Evolutionary conservation across 345 rosid genomes (phyloP).

Genomic region (Lagerstroemia speciosa): DNA sequence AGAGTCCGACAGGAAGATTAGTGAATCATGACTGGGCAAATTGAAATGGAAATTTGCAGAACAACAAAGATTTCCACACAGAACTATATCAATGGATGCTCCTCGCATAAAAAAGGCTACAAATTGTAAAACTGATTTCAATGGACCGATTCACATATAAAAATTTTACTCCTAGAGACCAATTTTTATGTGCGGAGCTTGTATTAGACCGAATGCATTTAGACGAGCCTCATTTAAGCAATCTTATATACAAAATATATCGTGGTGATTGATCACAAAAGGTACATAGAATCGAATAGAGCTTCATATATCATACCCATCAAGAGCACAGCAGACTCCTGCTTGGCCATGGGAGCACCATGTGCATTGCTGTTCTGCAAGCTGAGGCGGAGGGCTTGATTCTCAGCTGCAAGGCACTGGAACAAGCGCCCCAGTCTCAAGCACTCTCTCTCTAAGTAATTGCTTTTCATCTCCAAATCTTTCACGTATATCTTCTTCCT

Average conservation of each 20-base stretch:
- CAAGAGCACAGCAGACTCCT: conserved; percentile 99
- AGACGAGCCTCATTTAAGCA: background rate
- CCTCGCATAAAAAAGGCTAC: too few relatives aligned
- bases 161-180: too few relatives aligned
- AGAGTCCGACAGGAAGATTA: too few relatives aligned
- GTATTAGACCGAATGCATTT: too few relatives aligned
- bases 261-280: background rate
- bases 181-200: too few relatives aligned
- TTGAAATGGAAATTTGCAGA: too few relatives aligned
- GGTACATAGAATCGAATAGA: background rate
- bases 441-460: conserved; percentile 75
- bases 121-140: too few relatives aligned
- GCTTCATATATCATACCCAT: conserved; percentile 45
- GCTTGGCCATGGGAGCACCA: conserved; percentile 67
- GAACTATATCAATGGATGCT: too few relatives aligned
- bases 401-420: conserved; percentile 64
- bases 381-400: conserved; percentile 57
- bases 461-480: conserved; percentile 78
- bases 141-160: too few relatives aligned
- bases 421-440: conserved; percentile 70
- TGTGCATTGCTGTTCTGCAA: conserved; percentile 38
- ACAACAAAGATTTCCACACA: too few relatives aligned
- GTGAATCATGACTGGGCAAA: too few relatives aligned
- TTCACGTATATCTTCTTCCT: conserved; percentile 69
- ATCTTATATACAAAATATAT: background rate